Percentiles rank a stretch among this genome's conserved stretches.
These are phyloP conservation scores for Trichothecium sympodiale DNA, from an alignment of 2,329 filamentous ascomycete species.

Conservation along the genomic window DNA sequence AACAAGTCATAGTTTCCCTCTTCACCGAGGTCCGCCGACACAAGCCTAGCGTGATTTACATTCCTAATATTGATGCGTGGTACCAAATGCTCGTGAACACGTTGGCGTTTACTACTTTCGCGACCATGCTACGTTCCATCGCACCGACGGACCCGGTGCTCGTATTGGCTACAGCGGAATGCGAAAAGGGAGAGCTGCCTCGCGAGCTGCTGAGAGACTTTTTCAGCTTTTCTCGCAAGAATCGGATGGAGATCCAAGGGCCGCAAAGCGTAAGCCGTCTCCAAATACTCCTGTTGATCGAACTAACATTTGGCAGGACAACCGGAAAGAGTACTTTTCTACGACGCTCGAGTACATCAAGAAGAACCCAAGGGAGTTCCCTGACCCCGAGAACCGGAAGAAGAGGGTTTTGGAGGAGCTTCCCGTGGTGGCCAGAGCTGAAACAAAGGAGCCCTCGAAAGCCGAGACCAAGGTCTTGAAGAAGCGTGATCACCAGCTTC, in stretches of 20 bases:
- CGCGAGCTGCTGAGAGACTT: constrained; percentile 59
- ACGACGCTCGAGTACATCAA: constrained; percentile 65
- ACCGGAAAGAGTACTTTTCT: constrained; percentile 71
- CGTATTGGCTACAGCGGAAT: constrained; percentile 75
- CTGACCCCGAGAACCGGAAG: constrained; percentile 76
- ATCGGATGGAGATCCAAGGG: constrained; percentile 57
- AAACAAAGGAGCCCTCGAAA: constrained; percentile 58
- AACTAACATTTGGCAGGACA: constrained; percentile 22
- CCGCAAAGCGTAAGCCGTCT: constrained; percentile 48
- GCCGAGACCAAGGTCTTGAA: constrained; percentile 72
- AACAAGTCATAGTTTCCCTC: constrained; percentile 80
- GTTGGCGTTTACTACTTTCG: constrained; percentile 69
- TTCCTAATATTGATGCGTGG: constrained; percentile 86
- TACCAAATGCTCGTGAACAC: constrained; percentile 52
- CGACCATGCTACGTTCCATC: constrained; percentile 69
- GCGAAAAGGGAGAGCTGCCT: constrained; percentile 49
- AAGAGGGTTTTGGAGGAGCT: constrained; percentile 72
- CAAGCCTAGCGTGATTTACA: constrained; percentile 91
- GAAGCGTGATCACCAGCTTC: constrained; percentile 68
- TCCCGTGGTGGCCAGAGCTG: constrained; percentile 60
- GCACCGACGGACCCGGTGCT: constrained; percentile 86
- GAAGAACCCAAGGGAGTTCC: constrained; percentile 75
- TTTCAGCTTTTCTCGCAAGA: constrained; percentile 77
- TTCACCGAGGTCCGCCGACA: constrained; percentile 90
- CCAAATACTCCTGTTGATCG: not conserved